Base-by-base conservation (phyloP, 345 rosid species). In the Arabidopsis suecica region DNA sequence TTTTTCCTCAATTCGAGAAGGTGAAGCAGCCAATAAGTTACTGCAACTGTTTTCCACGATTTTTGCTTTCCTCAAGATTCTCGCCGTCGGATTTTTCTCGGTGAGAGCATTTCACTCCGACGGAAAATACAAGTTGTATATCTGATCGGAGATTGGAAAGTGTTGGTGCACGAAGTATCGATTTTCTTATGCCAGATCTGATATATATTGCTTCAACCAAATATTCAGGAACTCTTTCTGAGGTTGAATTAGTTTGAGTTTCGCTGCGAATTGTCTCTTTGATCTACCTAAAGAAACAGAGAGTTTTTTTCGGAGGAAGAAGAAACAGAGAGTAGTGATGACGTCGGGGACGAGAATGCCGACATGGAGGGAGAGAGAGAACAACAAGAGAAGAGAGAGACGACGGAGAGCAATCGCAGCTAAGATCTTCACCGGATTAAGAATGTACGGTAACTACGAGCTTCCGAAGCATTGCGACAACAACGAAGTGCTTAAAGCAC, bases 381-480 rank as follows among this genome's bases (percentile, higher is more conserved):
- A 90, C 83, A 92, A 92, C 86, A 92, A 86, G 88, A 82, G 84
- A 45, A 83, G 97, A 68, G 97, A 92, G 82, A 74, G 97, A 77
- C 64, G 93, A 72, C 72, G 97, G 83, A 83, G 97, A 83, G 97
- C 97, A 14, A 86, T 90, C 25, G 93, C 96, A 2, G 93, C 96
- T 4, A 92, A 92, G 83, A 90, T 92, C 79, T 92, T 86, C 82
- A 40, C 94, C 1, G 97, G 97, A 16, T 83, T 92, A 8, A 83
- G 97, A 83, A 83, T 86, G 88, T 88, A 86, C 61, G 97, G 97
- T 0, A 90, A 87, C 77, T 92, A 71, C 84, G 87, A 87, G 85
- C 96, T 92, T 5, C 97, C 97, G 0, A 92, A 92, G 84, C 97
- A 92, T 83, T 92, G 94, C 47, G 97, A 92, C 76, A 92, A 90